Base-by-base conservation (phyloP, 352 stramenopile species). In the Poterioochromonas sp. region DNA sequence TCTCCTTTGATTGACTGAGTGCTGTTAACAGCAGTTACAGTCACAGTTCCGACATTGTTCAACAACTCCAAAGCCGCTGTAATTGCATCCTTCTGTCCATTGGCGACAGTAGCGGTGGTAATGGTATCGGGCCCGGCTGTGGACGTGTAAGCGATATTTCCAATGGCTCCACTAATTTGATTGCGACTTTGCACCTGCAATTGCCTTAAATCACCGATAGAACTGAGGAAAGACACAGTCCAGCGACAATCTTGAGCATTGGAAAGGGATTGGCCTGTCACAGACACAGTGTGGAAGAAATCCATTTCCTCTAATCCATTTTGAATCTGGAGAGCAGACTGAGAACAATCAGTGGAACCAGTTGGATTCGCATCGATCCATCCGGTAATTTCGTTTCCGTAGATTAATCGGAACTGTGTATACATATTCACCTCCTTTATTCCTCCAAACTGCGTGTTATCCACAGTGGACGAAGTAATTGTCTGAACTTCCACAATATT, bases 1-100 rank as follows among this genome's bases (percentile, higher is more conserved):
- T 88, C 86, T 63, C 91, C 84, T 15, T 85, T 73, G n/a, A 85
- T 84, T 37, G 83, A 80, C 0, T 84, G 82, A 34, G 82, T 80
- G 26, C 79, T 32, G 20, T 76, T 84, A 1, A 80, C 84, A 0
- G 85, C 83, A 3, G 90, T 88, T 32, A 97, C 91, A 0, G 86
- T 94, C 11, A 98, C 92, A 60, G 87, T 84, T 15, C 88, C 91
- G 35, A 97, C 91, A 35, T 92, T 94, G 8, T 80, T 82, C 22
- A 98, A 85, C 64, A 88, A 87, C 77, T 97, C 91, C 22, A 98
- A 88, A 79, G 97, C 92, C 0, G 91, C 86, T 83, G 97, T 94
- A 79, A 98, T 92, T n/a, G 95, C 87, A 76, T 97, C 89, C 53
- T 95, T 89, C 8, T 88, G 85, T 0, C 91, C 91, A 43, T 94